Base-by-base conservation (phyloP, 169 alveolate genomes). In the Toxoplasma gondii region DNA sequence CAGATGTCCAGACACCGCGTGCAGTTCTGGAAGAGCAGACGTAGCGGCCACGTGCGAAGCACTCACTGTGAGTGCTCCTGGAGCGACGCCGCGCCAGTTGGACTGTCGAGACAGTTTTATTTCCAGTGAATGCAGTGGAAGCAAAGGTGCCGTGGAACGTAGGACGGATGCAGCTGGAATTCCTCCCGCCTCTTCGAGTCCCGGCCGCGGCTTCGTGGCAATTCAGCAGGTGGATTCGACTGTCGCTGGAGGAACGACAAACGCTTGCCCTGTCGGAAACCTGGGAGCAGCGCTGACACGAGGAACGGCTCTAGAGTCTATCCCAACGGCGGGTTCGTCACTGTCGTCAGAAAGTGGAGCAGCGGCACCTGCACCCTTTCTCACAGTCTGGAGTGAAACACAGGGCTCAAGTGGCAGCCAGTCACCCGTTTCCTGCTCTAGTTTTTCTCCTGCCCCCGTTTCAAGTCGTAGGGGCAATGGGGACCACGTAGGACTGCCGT, bases 291-390 rank as follows among this genome's bases (percentile, higher is more conserved):
- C n/a, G 44, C 44, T 45, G 5, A 9, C 86, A n/a, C 86, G 45
- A 19, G n/a, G 39, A 19, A 78, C 86, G 24, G 86, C 86, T 10
- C n/a, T 31, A 12, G 45, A 78, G 5, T 78, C 44, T 10, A 78
- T 17, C 86, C 44, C 86, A 45, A 78, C 86, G 19, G 86, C 86
- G 29, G 12, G 86, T n/a, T 78, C 86, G 5, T 78, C 86, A 12
- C 29, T 78, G 86, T 78, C 86, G 39, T 78, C 86, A 19, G 86
- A 78, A 45, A 78, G 86, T 78, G 45, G 86, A n/a, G n/a, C 19
- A 36, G 43, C 86, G 44, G 45, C 86, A 10, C 49, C 45, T n/a
- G 22, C 86, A 16, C 49, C 86, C n/a, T 78, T 78, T 38, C n/a
- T 19, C 29, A 12, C 86, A 19, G 22, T n/a, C 86, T 31, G 49